phyloP scores from a whole-genome alignment of 2,329 filamentous ascomycete species.

The Sclerotinia minor region DNA sequence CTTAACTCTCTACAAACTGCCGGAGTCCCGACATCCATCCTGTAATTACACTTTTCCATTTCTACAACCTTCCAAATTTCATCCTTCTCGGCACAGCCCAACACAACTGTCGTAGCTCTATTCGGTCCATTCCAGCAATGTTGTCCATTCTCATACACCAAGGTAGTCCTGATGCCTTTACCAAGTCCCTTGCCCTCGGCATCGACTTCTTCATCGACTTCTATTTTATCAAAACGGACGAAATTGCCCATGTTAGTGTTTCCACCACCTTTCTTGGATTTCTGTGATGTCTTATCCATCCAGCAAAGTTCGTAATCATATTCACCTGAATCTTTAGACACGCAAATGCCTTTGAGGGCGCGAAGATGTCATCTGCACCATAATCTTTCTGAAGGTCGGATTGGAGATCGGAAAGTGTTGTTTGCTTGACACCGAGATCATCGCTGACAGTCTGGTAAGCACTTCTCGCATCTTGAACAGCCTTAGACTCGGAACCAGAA shows the following conservation, averaged over 20 bases:
- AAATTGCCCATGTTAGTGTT: conserved; percentile 88
- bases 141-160: conserved; percentile 87
- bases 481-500: conserved; percentile 65
- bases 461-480: conserved; percentile 71
- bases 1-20: conserved; percentile 71
- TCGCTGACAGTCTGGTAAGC: conserved; percentile 66
- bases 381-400: conserved; percentile 81
- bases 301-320: conserved; percentile 97
- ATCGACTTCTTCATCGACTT: conserved; percentile 75
- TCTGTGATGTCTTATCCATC: conserved; percentile 80
- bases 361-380: conserved; percentile 80
- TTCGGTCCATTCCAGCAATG: conserved; percentile 96
- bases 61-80: conserved; percentile 91
- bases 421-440: conserved; percentile 63
- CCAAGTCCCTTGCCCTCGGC: conserved; percentile 80
- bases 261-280: conserved; percentile 85
- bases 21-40: conserved; percentile 92
- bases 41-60: conserved; percentile 96
- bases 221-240: conserved; percentile 64
- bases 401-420: conserved; percentile 62
- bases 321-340: conserved; percentile 79
- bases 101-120: conserved; percentile 78
- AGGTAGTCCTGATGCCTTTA: conserved; percentile 68
- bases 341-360: conserved; percentile 76
- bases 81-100: conserved; percentile 86